Percentiles rank a stretch among this genome's conserved stretches.
Conservation (phyloP, 495 filamentous ascomycete species). For the Rostrohypoxylon terebratum region DNA sequence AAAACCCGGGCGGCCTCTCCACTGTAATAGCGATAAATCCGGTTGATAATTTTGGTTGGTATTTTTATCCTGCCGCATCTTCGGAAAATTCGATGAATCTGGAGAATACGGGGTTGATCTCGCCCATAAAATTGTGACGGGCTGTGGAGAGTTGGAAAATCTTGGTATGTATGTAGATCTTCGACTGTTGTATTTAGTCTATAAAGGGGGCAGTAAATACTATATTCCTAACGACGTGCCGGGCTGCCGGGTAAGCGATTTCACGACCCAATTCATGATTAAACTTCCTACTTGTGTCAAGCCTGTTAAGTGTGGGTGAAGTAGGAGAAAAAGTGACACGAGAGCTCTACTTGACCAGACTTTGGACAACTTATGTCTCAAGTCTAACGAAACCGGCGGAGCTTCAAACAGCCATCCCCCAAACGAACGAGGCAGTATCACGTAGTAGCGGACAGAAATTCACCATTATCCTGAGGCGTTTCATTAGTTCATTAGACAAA, state of each 20-base stretch:
- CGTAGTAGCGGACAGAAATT: neutral
- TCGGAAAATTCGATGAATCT: neutral
- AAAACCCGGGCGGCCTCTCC: neutral
- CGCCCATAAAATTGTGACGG: neutral
- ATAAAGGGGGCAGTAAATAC: neutral
- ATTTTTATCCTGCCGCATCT: neutral
- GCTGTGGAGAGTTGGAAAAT: neutral
- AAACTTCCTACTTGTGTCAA: neutral
- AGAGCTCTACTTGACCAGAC: neutral
- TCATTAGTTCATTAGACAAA: slow-evolving; percentile 8
- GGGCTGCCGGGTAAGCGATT: neutral
- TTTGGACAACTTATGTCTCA: neutral
- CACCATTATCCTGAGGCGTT: neutral
- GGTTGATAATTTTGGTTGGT: neutral
- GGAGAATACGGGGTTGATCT: neutral
- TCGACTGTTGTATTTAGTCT: neutral
- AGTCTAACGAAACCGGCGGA: neutral
- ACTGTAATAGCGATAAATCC: neutral
- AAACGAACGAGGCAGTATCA: neutral
- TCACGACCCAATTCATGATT: no score
- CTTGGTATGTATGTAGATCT: slow-evolving; percentile 7
- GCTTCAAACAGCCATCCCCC: neutral
- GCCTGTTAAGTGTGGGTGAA: neutral
- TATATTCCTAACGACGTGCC: neutral
- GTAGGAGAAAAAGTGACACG: neutral